Conservation (phyloP, 768 basidiomycete genomes). For the Gymnopilus dilepis region DNA sequence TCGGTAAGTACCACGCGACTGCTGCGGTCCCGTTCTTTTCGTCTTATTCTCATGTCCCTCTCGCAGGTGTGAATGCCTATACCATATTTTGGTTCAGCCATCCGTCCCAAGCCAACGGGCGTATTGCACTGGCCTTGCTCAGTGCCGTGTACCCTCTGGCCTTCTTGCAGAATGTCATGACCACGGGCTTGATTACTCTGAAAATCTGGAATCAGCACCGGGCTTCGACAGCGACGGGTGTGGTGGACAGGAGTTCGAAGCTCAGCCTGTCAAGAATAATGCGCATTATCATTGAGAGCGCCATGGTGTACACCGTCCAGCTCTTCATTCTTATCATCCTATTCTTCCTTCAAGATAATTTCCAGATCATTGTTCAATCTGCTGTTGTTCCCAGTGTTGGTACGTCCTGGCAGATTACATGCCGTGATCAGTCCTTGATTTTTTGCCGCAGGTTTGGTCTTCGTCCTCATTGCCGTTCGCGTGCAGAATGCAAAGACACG, state of each 20-base stretch:
- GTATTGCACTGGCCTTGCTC: constrained; percentile 18
- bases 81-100: constrained; percentile 33
- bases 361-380: constrained; percentile 25
- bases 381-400: constrained; percentile 32
- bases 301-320: constrained; percentile 30
- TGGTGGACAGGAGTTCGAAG: constrained; percentile 16
- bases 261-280: constrained; percentile 15
- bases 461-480: constrained; percentile 29
- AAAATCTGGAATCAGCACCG: constrained; percentile 34
- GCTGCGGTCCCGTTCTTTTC: not conserved
- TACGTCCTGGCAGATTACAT: constrained; percentile 1
- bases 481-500: constrained; percentile 20
- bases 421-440: not conserved
- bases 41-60: not conserved
- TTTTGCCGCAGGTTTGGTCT: constrained; percentile 21
- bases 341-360: constrained; percentile 19
- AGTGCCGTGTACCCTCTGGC: constrained; percentile 32
- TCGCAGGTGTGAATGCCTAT: constrained; percentile 24
- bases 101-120: constrained; percentile 13
- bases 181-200: constrained; percentile 33
- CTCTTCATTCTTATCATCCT: constrained; percentile 29
- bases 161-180: constrained; percentile 34
- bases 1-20: constrained; percentile 21
- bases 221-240: constrained; percentile 24
- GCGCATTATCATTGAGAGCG: constrained; percentile 29